Evolutionary conservation across 495 filamentous ascomycete species (phyloP).

Genomic region (Penicillium fimorum): DNA sequence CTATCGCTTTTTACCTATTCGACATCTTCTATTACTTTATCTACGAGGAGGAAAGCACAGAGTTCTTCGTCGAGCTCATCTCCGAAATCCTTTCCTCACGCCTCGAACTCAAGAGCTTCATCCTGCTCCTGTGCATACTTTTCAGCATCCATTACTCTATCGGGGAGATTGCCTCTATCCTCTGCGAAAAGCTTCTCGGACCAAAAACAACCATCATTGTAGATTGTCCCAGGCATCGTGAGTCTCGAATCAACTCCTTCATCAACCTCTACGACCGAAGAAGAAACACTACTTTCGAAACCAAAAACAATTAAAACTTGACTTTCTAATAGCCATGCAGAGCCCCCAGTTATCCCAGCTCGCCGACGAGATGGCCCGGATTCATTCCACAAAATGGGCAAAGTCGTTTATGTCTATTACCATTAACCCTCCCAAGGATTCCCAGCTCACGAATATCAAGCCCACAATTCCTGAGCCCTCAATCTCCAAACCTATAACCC

Average conservation of each 20-base stretch:
- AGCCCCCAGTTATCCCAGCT: neutral
- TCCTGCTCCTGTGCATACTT: neutral
- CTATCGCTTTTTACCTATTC: neutral
- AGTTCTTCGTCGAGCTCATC: neutral
- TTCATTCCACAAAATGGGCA: neutral
- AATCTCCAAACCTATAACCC: neutral
- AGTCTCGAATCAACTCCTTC: slow-evolving; percentile 3
- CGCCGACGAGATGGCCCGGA: neutral
- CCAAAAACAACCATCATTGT: neutral
- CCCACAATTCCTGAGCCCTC: too few relatives aligned
- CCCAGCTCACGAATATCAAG: neutral
- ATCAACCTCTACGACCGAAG: neutral
- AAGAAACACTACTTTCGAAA: neutral
- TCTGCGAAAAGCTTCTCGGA: neutral
- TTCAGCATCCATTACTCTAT: neutral
- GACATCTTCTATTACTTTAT: neutral
- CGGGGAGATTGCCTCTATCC: neutral
- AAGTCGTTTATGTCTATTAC: neutral
- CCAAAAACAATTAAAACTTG: neutral
- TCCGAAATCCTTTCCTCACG: neutral
- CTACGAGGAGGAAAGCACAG: neutral
- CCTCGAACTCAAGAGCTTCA: neutral
- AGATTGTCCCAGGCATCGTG: neutral
- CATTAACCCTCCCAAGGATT: neutral
- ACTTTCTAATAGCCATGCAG: neutral